Evolutionary conservation across 2,329 filamentous ascomycete genomes (phyloP).

Genomic region (Nannizzia gypsea): DNA sequence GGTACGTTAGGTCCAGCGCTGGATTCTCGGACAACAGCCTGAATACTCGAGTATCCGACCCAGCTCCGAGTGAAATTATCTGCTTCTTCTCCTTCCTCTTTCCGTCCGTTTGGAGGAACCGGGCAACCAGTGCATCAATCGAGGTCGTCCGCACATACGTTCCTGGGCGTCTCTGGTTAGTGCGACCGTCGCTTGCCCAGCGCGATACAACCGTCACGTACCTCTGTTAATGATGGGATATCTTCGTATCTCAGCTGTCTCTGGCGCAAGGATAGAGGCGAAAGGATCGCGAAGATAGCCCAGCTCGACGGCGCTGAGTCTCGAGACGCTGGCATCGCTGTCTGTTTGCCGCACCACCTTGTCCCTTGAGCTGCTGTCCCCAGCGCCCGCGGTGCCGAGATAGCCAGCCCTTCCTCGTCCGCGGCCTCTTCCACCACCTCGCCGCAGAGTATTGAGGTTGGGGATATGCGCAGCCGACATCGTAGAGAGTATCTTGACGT

Average conservation of each 20-base stretch:
- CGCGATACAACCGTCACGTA: constrained; percentile 24
- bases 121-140: constrained; percentile 63
- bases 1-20: constrained; percentile 54
- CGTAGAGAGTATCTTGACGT: background rate
- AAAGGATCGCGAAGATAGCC: constrained; percentile 79
- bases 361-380: constrained; percentile 43
- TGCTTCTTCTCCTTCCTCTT: constrained; percentile 57
- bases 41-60: constrained; percentile 83
- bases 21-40: constrained; percentile 47
- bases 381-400: constrained; percentile 12
- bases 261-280: constrained; percentile 56
- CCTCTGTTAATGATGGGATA: constrained; percentile 92
- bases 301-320: constrained; percentile 73
- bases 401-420: constrained; percentile 36
- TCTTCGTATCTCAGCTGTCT: constrained; percentile 42
- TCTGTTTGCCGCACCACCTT: constrained; percentile 77
- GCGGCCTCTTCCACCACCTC: constrained; percentile 35
- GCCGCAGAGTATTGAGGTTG: constrained; percentile 55
- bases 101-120: constrained; percentile 49
- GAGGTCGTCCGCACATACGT: constrained; percentile 85
- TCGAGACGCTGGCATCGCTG: constrained; percentile 76
- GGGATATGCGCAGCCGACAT: constrained; percentile 70
- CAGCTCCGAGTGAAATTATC: constrained; percentile 84
- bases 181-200: background rate
- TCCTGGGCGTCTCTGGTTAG: constrained; percentile 38